Base-by-base conservation (phyloP, 768 basidiomycete genomes). In the Rhizopogon vesiculosus region DNA sequence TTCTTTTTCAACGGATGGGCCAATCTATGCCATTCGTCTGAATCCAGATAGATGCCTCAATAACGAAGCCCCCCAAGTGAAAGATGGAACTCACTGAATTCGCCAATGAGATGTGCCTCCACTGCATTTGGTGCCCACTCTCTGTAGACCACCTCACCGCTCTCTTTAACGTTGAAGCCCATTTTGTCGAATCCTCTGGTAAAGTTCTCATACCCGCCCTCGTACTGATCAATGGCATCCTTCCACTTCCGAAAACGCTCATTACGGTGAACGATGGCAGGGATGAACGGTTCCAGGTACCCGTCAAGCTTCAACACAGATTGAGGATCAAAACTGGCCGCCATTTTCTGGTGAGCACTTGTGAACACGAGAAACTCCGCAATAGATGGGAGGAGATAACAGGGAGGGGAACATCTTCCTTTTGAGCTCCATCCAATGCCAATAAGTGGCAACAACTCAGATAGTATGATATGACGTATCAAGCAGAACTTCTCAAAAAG, bases 41-140 rank as follows among this genome's bases (percentile, higher is more conserved):
- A 22, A 43, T 29, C 42, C 12, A 9, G 57, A 42, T 13, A 13
- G n/a, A 46, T 40, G 59, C n/a, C 53, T 39, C 38, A 54, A 31
- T 51, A 61, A 46, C 25, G 25, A 5, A 25, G 4, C 25, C 25
- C 25, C 25, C 33, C 49, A 10, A 38, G 28, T 42, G 48, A 29
- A 42, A 51, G 45, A 55, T 42, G 51, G 57, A 45, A 83, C 93
- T 71, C 61, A 98, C 95, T 99, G 78, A 99, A 99, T 45, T 99
- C 96, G 43, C 97, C 97, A 63, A 93, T 93, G 55, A 99, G 73
- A 67, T 75, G 80, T 3, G 95, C 96, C 63, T 88, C 86, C 44
- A 64, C 74, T 16, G 89, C 95, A 61, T 90, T 91, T 0, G 97
- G 95, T 8, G 97, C 96, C 97, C 97, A 99, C 69, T 99, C 97